Base-by-base conservation (phyloP, 129 eudicot genomes). In the Flaveria linearis region DNA sequence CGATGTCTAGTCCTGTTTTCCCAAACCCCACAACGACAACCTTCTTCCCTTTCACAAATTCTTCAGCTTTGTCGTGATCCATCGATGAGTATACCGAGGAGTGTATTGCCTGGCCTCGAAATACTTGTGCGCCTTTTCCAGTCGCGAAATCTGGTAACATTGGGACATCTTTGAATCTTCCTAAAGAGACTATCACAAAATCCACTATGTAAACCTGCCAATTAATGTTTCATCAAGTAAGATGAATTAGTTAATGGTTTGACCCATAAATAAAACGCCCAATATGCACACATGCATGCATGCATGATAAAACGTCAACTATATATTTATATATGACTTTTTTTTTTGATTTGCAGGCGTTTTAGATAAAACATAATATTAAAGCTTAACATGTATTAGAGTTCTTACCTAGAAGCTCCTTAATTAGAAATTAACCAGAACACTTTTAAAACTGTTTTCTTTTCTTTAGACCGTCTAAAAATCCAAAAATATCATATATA, bases 151-250 rank as follows among this genome's bases (percentile, higher is more conserved):
- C 73, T 1, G 96, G 97, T 9, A 85, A 76, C 77, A 83, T 77
- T 23, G 92, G 95, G 16, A 85, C 64, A 33, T 82, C 90, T 65
- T 90, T 88, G 71, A 86, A 91, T 76, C 86, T 83, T 65, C 95
- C 97, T 18, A 83, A 51, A 41, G 92, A 88, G 0, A 88, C 77
- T 13, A 91, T 76, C 58, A 88, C 90, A 85, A 91, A 91, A 41
- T 86, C 94, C 22, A 85, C 78, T 12, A 45, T 62, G 78, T 74
- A 75, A 33, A 75, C 81, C 92, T 90, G 84, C 6, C 41, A 36
- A 36, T 36, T 36, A n/a, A n/a, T n/a, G 41, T 36, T 5, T 36
- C 41, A 36, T 36, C 0, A 6, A 47, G 52, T 69, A 28, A 53
- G 52, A 47, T 11, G 15, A 45, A 0, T 45, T 45, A 45, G 3